Percentiles rank a stretch among this genome's conserved stretches.
Evolutionary conservation across 2,329 filamentous ascomycete species (phyloP).

Genomic region (Claviceps digitariae): DNA sequence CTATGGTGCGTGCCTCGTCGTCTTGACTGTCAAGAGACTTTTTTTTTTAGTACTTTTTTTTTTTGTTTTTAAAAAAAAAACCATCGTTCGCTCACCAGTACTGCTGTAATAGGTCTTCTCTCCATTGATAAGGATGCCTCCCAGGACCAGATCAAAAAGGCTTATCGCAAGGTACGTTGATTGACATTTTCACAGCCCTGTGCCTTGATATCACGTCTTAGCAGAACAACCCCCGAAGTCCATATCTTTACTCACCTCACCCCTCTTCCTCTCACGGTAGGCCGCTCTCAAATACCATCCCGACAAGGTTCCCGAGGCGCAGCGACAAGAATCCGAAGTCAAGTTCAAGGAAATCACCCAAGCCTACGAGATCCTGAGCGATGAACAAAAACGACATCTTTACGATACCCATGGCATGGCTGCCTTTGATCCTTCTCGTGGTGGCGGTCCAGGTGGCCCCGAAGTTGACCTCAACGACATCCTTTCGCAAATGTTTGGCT

Average conservation of each 20-base stretch:
- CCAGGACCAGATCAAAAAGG: constrained; percentile 81
- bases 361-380: constrained; percentile 94
- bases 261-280: constrained; percentile 37
- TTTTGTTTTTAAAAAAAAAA: no score
- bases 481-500: constrained; percentile 80
- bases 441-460: constrained; percentile 51
- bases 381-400: constrained; percentile 82
- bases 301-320: constrained; percentile 83
- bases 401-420: constrained; percentile 96
- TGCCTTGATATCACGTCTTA: no score
- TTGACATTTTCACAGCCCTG: not conserved
- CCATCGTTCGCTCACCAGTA: constrained; percentile 1
- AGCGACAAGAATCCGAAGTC: constrained; percentile 72
- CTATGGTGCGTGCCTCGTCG: constrained; percentile 35
- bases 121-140: constrained; percentile 58
- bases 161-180: constrained; percentile 71
- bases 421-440: constrained; percentile 70
- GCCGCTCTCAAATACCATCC: constrained; percentile 81
- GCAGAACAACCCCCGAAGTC: no score
- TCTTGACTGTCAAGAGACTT: no score
- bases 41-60: no score
- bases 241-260: no score
- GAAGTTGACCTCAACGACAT: constrained; percentile 85
- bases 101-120: constrained; percentile 51
- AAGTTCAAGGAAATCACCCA: constrained; percentile 89